phyloP scores from a whole-genome alignment of 2,329 filamentous ascomycete genomes.

The Nectriaceae sp. region DNA sequence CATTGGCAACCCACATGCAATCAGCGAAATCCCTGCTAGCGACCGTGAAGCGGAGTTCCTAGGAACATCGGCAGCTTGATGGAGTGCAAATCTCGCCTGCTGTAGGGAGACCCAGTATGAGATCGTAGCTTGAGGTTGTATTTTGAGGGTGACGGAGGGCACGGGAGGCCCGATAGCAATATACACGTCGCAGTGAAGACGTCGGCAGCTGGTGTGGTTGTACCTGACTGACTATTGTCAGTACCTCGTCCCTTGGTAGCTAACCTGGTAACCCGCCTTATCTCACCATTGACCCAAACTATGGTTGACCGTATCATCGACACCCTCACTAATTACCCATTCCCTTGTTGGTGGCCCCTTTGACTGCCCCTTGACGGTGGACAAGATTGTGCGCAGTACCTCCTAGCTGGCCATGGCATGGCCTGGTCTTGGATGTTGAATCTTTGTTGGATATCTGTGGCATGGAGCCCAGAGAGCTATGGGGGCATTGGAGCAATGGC shows the following conservation, averaged over 20 bases:
- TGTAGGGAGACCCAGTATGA: neutral
- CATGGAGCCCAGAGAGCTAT: neutral
- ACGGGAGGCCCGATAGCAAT: no score
- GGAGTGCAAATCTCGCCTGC: conserved; percentile 27
- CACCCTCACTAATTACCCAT: no score
- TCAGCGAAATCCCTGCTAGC: conserved; percentile 23
- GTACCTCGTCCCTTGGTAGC: neutral
- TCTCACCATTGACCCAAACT: no score
- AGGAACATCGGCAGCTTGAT: conserved; percentile 16
- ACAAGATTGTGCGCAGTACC: neutral
- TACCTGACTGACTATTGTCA: neutral
- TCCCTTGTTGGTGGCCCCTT: no score
- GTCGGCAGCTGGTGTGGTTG: neutral
- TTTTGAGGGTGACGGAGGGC: neutral
- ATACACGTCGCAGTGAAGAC: no score
- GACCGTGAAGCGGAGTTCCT: conserved; percentile 18
- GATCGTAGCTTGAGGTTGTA: neutral
- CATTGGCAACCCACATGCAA: conserved; percentile 12
- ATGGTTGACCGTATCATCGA: no score
- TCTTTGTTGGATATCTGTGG: neutral
- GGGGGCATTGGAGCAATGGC: neutral
- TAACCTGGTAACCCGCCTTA: neutral
- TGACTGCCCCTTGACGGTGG: neutral
- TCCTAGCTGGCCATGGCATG: no score
- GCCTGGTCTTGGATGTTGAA: neutral